Percentiles rank a stretch among this genome's conserved stretches.
Conservation (phyloP, 202 grass and related monocot species). For the Schoenoplectus tabernaemontani region DNA sequence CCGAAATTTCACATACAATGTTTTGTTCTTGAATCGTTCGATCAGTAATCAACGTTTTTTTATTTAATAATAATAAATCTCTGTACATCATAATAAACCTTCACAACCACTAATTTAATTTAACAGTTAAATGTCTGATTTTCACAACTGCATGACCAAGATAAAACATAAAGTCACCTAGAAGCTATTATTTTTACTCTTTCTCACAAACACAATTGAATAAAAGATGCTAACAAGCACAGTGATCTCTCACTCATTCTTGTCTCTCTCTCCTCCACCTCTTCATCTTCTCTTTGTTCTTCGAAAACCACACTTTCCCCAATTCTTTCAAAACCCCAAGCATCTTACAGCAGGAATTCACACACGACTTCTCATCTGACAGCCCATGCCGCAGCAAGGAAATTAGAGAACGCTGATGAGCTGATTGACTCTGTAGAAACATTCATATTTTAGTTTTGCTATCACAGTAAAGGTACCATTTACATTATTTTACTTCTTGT, state of each 20-base stretch:
- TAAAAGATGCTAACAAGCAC: conserved; percentile 15
- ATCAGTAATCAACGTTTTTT: too few relatives aligned
- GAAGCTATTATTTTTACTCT: not conserved
- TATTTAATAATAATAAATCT: too few relatives aligned
- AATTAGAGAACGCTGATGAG: conserved; percentile 62
- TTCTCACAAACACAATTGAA: not conserved
- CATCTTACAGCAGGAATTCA: conserved; percentile 13
- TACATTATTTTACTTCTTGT: not conserved
- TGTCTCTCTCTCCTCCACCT: conserved; percentile 39
- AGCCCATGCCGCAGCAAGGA: conserved; percentile 21
- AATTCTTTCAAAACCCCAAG: conserved; percentile 2
- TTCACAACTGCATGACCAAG: too few relatives aligned
- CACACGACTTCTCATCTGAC: conserved; percentile 29
- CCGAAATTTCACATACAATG: too few relatives aligned
- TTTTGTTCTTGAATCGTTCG: too few relatives aligned
- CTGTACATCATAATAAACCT: too few relatives aligned
- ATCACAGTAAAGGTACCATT: conserved; percentile 57
- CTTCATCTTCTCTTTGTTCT: conserved; percentile 27
- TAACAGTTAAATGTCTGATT: too few relatives aligned
- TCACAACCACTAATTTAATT: too few relatives aligned
- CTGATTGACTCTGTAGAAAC: conserved; percentile 94
- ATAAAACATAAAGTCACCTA: too few relatives aligned
- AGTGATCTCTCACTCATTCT: conserved; percentile 42
- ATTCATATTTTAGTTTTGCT: conserved; percentile 97
- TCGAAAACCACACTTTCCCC: conserved; percentile 21